phyloP scores from a whole-genome alignment of 2,329 filamentous ascomycete species.

The Calonectria hawksworthii region DNA sequence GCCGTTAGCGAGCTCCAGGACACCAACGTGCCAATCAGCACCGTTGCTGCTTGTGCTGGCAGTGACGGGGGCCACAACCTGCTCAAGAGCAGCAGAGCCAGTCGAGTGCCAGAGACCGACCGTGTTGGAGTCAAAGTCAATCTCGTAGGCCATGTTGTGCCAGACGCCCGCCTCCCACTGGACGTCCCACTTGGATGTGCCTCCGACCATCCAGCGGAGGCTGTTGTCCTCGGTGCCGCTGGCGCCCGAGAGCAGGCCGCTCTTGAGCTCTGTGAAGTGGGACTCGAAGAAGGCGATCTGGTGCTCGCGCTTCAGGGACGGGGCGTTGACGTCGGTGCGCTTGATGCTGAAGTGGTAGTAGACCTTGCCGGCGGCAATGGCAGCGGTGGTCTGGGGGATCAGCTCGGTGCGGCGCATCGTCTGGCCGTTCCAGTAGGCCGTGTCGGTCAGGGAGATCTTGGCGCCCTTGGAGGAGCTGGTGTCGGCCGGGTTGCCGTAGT shows the following conservation, averaged over 20 bases:
- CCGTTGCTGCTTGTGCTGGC: conserved; percentile 76
- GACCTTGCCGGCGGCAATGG: conserved; percentile 76
- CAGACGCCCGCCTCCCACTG: conserved; percentile 74
- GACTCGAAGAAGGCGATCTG: conserved; percentile 75
- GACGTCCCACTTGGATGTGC: conserved; percentile 73
- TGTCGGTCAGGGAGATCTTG: conserved; percentile 75
- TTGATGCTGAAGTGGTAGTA: conserved; percentile 82
- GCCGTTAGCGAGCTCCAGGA: conserved; percentile 73
- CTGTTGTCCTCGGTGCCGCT: conserved; percentile 61
- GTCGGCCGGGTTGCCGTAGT: conserved; percentile 77
- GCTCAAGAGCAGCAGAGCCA: conserved; percentile 69
- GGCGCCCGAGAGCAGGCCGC: conserved; percentile 56
- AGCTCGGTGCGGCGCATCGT: conserved; percentile 81
- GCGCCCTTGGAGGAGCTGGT: conserved; percentile 72
- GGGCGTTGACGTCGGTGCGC: conserved; percentile 70
- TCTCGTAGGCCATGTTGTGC: conserved; percentile 83
- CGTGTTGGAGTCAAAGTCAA: conserved; percentile 73
- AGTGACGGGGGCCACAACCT: conserved; percentile 71
- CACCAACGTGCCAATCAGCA: conserved; percentile 80
- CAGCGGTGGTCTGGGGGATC: conserved; percentile 77
- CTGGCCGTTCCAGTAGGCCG: conserved; percentile 80
- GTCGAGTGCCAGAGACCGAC: conserved; percentile 81
- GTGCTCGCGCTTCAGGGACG: conserved; percentile 74
- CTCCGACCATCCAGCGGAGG: conserved; percentile 75
- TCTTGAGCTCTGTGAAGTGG: conserved; percentile 83